phyloP scores from a whole-genome alignment of 2,329 filamentous ascomycete species.

The Fusarium bactridioides region DNA sequence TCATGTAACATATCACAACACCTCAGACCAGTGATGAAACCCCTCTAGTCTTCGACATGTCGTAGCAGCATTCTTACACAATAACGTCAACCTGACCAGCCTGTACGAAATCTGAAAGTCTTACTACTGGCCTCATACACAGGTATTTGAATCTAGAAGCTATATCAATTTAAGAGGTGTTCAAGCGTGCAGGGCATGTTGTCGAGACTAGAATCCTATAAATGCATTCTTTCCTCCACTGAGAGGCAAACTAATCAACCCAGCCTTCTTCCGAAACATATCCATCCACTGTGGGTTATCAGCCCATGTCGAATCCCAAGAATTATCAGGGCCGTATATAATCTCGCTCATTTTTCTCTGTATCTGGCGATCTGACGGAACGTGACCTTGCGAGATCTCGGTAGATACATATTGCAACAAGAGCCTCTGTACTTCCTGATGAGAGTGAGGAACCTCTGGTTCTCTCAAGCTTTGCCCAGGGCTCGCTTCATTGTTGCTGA shows the following conservation, averaged over 20 bases:
- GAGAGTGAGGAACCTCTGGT: background rate
- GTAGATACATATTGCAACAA: background rate
- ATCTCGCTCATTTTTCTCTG: background rate
- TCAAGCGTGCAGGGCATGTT: rapidly evolving
- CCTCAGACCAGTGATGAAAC: rapidly evolving
- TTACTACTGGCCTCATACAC: rapidly evolving
- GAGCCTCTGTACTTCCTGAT: background rate
- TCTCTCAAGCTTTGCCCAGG: rapidly evolving
- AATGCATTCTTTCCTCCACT: background rate
- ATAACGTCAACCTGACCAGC: too few species aligned
- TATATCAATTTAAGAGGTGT: rapidly evolving
- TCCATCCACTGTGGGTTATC: background rate
- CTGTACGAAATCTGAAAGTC: rapidly evolving
- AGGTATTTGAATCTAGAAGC: rapidly evolving
- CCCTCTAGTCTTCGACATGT: too few species aligned
- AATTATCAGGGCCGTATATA: background rate
- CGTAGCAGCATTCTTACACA: too few species aligned
- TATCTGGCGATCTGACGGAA: background rate
- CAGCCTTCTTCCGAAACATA: background rate
- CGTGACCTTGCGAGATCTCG: background rate
- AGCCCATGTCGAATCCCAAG: background rate
- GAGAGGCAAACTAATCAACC: background rate
- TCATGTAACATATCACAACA: too few species aligned
- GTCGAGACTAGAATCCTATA: background rate
- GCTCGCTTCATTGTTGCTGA: background rate